phyloP scores from a whole-genome alignment of 176 grass and related monocot genomes.

The Alopecurus myosuroides region DNA sequence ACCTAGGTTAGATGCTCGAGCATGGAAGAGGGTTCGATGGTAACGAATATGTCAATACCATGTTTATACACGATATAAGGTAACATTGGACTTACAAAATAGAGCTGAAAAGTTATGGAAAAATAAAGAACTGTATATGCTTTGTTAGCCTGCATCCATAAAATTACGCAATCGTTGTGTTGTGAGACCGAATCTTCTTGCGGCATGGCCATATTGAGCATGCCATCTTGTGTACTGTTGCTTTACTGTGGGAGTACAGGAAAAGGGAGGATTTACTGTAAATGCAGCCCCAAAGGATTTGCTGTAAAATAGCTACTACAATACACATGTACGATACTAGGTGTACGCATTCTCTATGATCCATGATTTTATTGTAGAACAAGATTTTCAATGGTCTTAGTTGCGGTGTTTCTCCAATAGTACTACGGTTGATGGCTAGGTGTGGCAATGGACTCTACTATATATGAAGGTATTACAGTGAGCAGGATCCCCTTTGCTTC shows the following conservation, averaged over 20 bases:
- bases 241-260: background rate
- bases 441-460: background rate
- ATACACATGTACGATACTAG: no score
- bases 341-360: no score
- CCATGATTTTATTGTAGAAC: background rate
- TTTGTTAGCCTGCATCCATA: no score
- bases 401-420: background rate
- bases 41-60: background rate
- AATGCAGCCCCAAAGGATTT: background rate
- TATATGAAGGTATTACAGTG: background rate
- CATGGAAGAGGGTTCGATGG: background rate
- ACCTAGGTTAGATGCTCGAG: no score
- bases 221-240: background rate
- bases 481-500: background rate
- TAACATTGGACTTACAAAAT: background rate
- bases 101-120: background rate
- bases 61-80: background rate
- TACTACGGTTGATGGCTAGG: background rate
- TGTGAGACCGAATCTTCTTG: no score
- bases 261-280: background rate
- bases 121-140: no score
- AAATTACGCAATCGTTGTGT: no score
- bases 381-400: background rate
- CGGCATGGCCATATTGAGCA: background rate
- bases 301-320: background rate